These are phyloP conservation scores for Cercophora newfieldiana DNA, from an alignment of 495 filamentous ascomycete genomes.

Conservation along the genomic window DNA sequence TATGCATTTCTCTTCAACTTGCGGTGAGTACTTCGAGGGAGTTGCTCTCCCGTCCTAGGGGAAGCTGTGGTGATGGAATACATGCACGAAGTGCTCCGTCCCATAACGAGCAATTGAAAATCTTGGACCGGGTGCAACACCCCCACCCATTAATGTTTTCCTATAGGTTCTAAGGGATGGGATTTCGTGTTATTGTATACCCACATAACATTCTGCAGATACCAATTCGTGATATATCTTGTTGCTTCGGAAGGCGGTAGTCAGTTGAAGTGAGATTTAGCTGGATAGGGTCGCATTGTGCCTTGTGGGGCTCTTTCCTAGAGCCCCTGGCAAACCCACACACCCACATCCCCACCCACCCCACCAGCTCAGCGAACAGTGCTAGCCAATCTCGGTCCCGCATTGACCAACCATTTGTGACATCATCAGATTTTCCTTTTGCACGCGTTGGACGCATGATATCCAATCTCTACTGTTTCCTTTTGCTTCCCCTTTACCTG, in stretches of 20 bases:
- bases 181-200: too few relatives aligned
- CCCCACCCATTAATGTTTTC: too few relatives aligned
- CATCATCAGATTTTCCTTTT: slow-evolving; percentile 5
- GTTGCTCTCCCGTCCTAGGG: not conserved
- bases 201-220: too few relatives aligned
- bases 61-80: too few relatives aligned
- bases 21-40: not conserved
- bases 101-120: too few relatives aligned
- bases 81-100: too few relatives aligned
- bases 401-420: slow-evolving; percentile 9
- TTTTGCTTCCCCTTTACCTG: not conserved
- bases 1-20: not conserved
- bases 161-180: too few relatives aligned
- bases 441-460: not conserved
- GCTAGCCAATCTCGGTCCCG: not conserved
- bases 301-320: not conserved
- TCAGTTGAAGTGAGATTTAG: not conserved
- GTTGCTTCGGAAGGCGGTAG: not conserved
- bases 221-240: not conserved
- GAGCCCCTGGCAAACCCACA: not conserved
- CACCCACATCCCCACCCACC: not conserved
- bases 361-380: not conserved
- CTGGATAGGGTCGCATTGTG: not conserved
- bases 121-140: too few relatives aligned
- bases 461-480: not conserved